Evolutionary conservation across 257 asterid species (phyloP).

Genomic region (Mentha longifolia): DNA sequence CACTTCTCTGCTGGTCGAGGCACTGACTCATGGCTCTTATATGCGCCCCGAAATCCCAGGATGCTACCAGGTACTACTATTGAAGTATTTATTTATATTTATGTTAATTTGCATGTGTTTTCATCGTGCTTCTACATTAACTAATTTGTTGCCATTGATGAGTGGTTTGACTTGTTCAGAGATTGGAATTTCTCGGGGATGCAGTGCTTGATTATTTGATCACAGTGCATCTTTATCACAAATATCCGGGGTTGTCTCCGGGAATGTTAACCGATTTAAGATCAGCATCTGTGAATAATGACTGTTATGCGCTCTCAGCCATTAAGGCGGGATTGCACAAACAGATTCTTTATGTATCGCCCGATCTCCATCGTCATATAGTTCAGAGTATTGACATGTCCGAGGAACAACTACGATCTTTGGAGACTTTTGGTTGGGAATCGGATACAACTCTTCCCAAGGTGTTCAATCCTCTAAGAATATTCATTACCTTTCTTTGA

Average conservation of each 20-base stretch:
- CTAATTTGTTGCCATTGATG: no score
- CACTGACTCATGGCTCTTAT: constrained; percentile 89
- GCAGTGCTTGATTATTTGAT: constrained; percentile 77
- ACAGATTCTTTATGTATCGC: constrained; percentile 71
- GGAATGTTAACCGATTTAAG: constrained; percentile 81
- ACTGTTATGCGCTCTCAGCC: constrained; percentile 71
- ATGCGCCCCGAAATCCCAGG: constrained; percentile 84
- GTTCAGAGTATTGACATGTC: constrained; percentile 32
- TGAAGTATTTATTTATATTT: no score
- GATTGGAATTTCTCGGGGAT: constrained; percentile 91
- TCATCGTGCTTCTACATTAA: no score
- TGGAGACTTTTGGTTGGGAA: constrained; percentile 75
- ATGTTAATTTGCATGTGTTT: neutral
- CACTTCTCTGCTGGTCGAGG: constrained; percentile 77
- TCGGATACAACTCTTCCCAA: constrained; percentile 66
- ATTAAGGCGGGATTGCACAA: constrained; percentile 63
- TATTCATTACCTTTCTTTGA: neutral
- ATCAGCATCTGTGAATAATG: constrained; percentile 87
- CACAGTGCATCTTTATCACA: constrained; percentile 56
- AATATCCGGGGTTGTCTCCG: constrained; percentile 65
- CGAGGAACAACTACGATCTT: constrained; percentile 25
- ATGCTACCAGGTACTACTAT: constrained; percentile 74
- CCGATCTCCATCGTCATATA: constrained; percentile 65
- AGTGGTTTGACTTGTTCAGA: constrained; percentile 38
- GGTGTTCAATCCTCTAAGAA: constrained; percentile 40